Percentiles rank a stretch among this genome's conserved stretches.
phyloP scores from a whole-genome alignment of 177 flowering plant species.

The Telopea speciosissima region DNA sequence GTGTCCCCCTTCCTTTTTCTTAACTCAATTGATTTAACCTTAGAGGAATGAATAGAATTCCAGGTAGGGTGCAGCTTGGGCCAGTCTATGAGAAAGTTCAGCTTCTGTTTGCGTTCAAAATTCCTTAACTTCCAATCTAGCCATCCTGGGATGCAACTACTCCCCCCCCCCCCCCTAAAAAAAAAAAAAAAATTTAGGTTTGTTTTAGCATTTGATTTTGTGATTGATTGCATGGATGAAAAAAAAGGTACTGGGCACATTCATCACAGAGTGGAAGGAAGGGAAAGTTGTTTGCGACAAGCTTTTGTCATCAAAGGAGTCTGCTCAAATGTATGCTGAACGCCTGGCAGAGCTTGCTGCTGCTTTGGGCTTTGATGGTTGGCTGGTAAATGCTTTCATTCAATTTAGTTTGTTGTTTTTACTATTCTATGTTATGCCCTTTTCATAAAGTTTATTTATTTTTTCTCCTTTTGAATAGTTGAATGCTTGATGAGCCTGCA shows the following conservation, averaged over 20 bases:
- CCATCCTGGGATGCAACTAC: no score
- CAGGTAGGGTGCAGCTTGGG: no score
- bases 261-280: conserved; percentile 86
- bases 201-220: neutral
- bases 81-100: no score
- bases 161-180: no score
- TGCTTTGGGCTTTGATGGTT: conserved; percentile 85
- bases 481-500: neutral
- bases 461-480: neutral
- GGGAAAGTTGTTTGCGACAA: conserved; percentile 43
- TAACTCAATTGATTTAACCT: no score
- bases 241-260: conserved; percentile 76
- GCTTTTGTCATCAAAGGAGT: conserved; percentile 58
- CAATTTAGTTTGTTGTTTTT: neutral
- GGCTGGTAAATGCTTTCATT: conserved; percentile 61
- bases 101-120: no score
- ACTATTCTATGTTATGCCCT: neutral
- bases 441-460: neutral
- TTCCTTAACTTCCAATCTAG: no score
- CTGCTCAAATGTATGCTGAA: conserved; percentile 79
- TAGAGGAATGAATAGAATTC: no score
- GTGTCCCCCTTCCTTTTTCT: no score
- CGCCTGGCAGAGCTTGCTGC: conserved; percentile 71
- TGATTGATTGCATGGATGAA: conserved; percentile 2
- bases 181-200: neutral